phyloP scores from a whole-genome alignment of 345 rosid genomes.

The Gynandropsis gynandra region DNA sequence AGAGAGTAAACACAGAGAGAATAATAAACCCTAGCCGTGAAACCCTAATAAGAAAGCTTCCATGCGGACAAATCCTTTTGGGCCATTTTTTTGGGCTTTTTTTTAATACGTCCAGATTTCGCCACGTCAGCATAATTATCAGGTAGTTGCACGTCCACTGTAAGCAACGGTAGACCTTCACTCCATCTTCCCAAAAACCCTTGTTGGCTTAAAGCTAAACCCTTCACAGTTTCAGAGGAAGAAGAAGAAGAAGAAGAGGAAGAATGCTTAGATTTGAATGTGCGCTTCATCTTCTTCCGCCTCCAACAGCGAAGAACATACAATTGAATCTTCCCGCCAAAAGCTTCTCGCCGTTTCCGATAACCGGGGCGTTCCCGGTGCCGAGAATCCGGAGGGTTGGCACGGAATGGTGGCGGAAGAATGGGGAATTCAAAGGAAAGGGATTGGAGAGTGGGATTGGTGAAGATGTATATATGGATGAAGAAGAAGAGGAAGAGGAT shows the following conservation, averaged over 20 bases:
- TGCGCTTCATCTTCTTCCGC: constrained; percentile 13
- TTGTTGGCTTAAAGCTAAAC: not conserved
- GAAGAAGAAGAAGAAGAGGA: not conserved
- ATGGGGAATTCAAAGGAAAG: constrained; percentile 8
- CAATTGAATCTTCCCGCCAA: constrained; percentile 7
- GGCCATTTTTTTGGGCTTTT: not conserved
- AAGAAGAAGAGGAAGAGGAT: constrained; percentile 24
- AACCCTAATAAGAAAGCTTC: not conserved
- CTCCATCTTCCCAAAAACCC: constrained; percentile 17
- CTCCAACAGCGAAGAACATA: constrained; percentile 1
- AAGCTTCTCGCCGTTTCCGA: constrained; percentile 26
- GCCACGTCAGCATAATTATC: constrained; percentile 11
- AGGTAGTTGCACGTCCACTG: constrained; percentile 10
- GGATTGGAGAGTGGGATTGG: constrained; percentile 22
- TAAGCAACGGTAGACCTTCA: constrained; percentile 14
- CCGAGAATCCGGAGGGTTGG: constrained; percentile 11
- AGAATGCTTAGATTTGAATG: constrained; percentile 22
- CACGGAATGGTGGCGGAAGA: constrained; percentile 17
- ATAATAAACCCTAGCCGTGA: not conserved
- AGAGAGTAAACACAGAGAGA: not conserved
- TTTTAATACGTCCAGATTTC: not conserved
- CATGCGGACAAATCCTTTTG: not conserved
- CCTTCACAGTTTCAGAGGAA: not conserved
- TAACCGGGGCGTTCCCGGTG: constrained; percentile 10
- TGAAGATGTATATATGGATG: constrained; percentile 16